Percentiles rank a stretch among this genome's conserved stretches.
These are phyloP conservation scores for Solidago caesia DNA, from an alignment of 129 eudicot species.

Conservation along the genomic window DNA sequence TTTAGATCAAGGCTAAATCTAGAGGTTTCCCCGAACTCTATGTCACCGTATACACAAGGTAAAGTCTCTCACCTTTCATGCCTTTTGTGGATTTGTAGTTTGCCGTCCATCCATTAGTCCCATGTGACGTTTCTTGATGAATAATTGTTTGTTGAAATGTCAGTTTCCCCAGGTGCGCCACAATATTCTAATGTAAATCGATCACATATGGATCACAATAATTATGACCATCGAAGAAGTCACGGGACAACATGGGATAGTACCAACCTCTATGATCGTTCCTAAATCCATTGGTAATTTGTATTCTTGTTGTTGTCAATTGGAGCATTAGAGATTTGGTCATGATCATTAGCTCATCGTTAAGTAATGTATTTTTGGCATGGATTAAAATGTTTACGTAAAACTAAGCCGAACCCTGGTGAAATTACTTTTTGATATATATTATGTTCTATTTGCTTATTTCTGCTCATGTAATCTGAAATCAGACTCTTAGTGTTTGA, in stretches of 20 bases:
- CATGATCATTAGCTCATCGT: neutral
- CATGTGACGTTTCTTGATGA: neutral
- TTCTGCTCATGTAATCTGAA: neutral
- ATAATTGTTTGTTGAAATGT: conserved; percentile 36
- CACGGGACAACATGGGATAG: conserved; percentile 57
- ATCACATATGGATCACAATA: conserved; percentile 55
- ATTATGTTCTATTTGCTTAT: neutral
- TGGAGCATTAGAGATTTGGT: conserved; percentile 13
- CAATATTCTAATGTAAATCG: conserved; percentile 48
- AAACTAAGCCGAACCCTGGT: neutral
- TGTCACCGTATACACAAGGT: conserved; percentile 52
- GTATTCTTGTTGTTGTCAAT: conserved; percentile 19
- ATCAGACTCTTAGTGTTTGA: neutral
- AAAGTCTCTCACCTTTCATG: conserved; percentile 18
- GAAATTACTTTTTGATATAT: neutral
- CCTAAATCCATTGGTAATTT: conserved; percentile 7
- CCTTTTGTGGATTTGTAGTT: conserved; percentile 5
- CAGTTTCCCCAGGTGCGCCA: conserved; percentile 45
- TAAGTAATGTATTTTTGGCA: conserved; percentile 4
- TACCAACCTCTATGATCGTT: conserved; percentile 29
- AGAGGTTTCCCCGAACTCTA: conserved; percentile 46
- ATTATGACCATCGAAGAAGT: conserved; percentile 58
- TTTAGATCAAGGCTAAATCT: conserved; percentile 48
- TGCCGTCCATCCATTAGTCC: neutral
- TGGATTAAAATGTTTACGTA: conserved; percentile 4